Base-by-base conservation (phyloP, 139 green algal genomes). In the Spirogloea muscicola region DNA sequence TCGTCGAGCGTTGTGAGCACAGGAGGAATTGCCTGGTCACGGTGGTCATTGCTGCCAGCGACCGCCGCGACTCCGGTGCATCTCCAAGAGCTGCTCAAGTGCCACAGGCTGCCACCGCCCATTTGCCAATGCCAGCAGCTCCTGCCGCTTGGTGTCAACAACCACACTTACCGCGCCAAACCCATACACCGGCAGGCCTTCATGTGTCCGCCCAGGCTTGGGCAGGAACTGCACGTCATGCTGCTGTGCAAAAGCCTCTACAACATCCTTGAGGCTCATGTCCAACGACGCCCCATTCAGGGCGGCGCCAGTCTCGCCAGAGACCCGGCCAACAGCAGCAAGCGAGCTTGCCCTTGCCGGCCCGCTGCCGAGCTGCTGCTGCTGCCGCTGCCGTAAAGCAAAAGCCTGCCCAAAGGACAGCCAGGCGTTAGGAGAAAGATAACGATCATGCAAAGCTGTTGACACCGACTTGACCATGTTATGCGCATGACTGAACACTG, bases 121-220 rank as follows among this genome's bases (percentile, higher is more conserved):
- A 1, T 82, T 74, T 43, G 93, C 29, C 55, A 93, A 85, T 13
- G 91, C 94, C 16, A 82, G 72, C 9, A 98, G 71, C 9, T 85
- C 6, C n/a, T 87, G 79, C 27, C 69, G 52, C 5, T 58, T 58
- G 5, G 73, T 89, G 67, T 98, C 94, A 37, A 98, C 68, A 16
- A 91, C 85, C 33, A 91, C 85, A 74, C 79, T 93, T 1, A 98
- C 84, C 37, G 57, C 39, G n/a, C 91, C 94, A 85, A 98, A 97
- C 21, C 62, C 63, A 68, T 95, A 98, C 68, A 98, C 89, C 66
- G 89, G 92, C 63, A 96, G 79, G 10, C 93, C 91, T 38, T 95
- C 87, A 44, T 96, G 78, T 16, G 76, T 64, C 31, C 92, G 86
- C 1, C 91, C 90, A n/a, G 79, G 79, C 76, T 93, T 93, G 13